These are phyloP conservation scores for Aspergillus latus DNA, from an alignment of 2,329 filamentous ascomycete species.

Conservation along the genomic window DNA sequence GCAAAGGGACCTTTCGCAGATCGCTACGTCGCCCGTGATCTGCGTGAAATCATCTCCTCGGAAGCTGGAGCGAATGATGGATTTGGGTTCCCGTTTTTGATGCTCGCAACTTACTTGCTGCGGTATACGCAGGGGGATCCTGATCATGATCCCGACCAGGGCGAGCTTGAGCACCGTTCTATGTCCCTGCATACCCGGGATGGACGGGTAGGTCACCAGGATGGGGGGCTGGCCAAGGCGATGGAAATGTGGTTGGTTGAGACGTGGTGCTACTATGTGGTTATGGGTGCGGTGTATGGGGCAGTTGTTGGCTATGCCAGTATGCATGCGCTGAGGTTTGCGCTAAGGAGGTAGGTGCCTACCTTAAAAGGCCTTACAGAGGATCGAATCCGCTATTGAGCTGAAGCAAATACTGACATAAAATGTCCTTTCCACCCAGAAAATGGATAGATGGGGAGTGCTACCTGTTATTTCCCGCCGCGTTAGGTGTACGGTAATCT, in stretches of 20 bases:
- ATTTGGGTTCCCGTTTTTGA: constrained; percentile 62
- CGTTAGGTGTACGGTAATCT: constrained; percentile 39
- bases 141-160: constrained; percentile 17
- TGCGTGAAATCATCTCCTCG: constrained; percentile 62
- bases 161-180: constrained; percentile 11
- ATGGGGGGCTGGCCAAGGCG: constrained; percentile 53
- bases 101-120: constrained; percentile 58
- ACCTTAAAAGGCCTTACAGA: too few species aligned
- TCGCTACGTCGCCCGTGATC: constrained; percentile 57
- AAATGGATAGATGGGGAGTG: constrained; percentile 58
- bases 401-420: not conserved
- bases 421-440: constrained; percentile 24
- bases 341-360: constrained; percentile 29
- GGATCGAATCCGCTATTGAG: not conserved
- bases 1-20: constrained; percentile 65
- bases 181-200: constrained; percentile 24
- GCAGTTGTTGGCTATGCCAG: constrained; percentile 51
- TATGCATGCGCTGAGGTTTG: constrained; percentile 48
- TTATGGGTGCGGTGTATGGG: constrained; percentile 56
- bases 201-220: constrained; percentile 51
- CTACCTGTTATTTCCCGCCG: constrained; percentile 54
- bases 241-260: constrained; percentile 60
- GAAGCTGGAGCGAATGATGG: constrained; percentile 64
- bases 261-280: constrained; percentile 60
- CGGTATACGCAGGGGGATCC: constrained; percentile 46